phyloP scores from a whole-genome alignment of 495 filamentous ascomycete species.

The Aspergillus indologenus region DNA sequence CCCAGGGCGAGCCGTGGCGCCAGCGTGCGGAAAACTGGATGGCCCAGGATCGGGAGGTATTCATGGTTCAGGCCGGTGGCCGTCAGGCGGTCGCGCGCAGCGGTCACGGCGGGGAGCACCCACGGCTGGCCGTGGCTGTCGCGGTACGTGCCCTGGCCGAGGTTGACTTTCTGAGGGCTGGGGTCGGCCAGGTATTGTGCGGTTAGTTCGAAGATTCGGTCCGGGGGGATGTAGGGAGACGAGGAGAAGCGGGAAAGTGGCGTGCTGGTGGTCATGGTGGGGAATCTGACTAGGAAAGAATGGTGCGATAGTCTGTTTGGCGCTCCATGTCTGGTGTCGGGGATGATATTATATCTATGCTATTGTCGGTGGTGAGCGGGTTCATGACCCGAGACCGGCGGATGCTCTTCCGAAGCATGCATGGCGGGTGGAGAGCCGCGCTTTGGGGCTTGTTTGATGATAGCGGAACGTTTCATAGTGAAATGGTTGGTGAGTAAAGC shows the following conservation, averaged over 20 bases:
- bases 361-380: no score
- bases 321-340: no score
- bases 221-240: constrained; percentile 28
- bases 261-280: no score
- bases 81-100: constrained; percentile 18
- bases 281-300: no score
- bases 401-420: no score
- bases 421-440: no score
- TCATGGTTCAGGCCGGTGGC: constrained; percentile 27
- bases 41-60: constrained; percentile 38
- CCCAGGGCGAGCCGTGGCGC: constrained; percentile 27
- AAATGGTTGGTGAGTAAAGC: no score
- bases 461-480: no score
- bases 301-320: no score
- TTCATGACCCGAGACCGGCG: no score
- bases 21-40: constrained; percentile 23
- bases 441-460: no score
- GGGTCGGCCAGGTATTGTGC: constrained; percentile 31
- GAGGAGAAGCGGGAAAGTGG: constrained; percentile 20
- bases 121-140: constrained; percentile 41
- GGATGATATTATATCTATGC: no score
- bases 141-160: constrained; percentile 39
- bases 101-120: constrained; percentile 34
- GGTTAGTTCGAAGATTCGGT: constrained; percentile 38
- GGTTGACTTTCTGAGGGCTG: constrained; percentile 31